These are phyloP conservation scores for Fusarium multiceps DNA, from an alignment of 2,329 filamentous ascomycete species.

Conservation along the genomic window DNA sequence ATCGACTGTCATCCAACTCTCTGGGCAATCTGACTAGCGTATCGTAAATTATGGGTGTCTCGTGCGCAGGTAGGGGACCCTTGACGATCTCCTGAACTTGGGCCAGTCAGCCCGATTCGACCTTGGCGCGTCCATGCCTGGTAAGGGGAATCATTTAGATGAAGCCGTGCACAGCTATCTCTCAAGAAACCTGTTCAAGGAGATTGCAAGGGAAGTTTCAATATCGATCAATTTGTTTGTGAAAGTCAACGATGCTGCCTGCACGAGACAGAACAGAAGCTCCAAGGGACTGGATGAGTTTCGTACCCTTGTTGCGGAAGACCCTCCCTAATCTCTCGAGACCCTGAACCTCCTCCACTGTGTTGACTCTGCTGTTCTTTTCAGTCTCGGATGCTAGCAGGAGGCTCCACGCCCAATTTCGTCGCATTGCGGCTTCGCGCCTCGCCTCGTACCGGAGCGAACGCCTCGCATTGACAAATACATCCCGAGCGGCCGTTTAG, in stretches of 20 bases:
- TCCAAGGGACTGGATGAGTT: conserved; percentile 33
- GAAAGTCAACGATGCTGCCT: background rate
- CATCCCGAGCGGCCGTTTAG: conserved; percentile 24
- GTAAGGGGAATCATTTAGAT: conserved; percentile 8
- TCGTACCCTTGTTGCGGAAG: conserved; percentile 39
- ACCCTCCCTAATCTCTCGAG: conserved; percentile 42
- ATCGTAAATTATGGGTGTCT: conserved; percentile 31
- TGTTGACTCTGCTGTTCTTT: conserved; percentile 19
- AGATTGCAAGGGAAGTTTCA: conserved; percentile 33
- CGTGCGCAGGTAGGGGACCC: conserved; percentile 32
- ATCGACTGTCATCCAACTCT: conserved; percentile 35
- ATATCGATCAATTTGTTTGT: conserved; percentile 16
- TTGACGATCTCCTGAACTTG: conserved; percentile 34
- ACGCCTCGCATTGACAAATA: conserved; percentile 23
- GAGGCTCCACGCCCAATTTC: conserved; percentile 30
- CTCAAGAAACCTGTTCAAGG: background rate
- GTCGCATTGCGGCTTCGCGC: conserved; percentile 27
- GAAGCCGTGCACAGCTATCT: conserved; percentile 18
- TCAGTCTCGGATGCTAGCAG: conserved; percentile 17
- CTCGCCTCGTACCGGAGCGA: conserved; percentile 23
- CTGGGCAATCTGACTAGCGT: conserved; percentile 25
- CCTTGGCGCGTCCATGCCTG: conserved; percentile 9
- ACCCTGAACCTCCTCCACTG: conserved; percentile 34
- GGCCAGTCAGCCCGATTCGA: conserved; percentile 27
- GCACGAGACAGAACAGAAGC: conserved; percentile 7